Evolutionary conservation across 2,329 filamentous ascomycete species (phyloP), one percentile per base, ranked within the genome.

Genomic region (Metarhizium humberi): DNA sequence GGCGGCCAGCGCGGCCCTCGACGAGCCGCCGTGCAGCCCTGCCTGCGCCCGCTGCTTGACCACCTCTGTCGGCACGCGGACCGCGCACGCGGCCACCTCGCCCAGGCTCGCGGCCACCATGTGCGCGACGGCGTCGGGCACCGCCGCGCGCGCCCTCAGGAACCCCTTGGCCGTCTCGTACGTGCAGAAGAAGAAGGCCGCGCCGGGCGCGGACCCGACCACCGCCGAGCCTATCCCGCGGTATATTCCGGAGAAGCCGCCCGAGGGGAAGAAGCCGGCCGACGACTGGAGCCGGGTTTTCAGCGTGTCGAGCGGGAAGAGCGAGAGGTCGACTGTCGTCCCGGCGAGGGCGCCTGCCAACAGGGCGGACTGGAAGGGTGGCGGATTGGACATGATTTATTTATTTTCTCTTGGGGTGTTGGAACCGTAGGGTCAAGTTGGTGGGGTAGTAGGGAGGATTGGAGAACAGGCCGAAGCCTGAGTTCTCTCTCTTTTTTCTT

Each of bases 11-110:
- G 90, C 86, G 0, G 78, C 74, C 16, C 83, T 69, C 13, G 84
- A 88, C 6, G 82, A 85, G 2, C 85, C 86, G 5, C 88, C 84
- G 72, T 92, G 86, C 65, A 92, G 85, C 6, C 85, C 84, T 0
- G 94, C 94, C 73, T 99, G 94, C 18, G 94, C 92, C 57, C 95
- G 81, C 78, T 97, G 94, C 80, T 99, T 99, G 64, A 99, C 82
- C 4, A 99, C 94, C 69, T 99, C 94, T 0, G 92, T 97, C 8
- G 94, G 94, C 20, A 99, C 94, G 54, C 94, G 79, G 6, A 99
- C 85, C 1, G 91, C 85, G 71, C 94, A 99, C 0, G 94, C 95
- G 3, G 92, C 90, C 2, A 97, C 78, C 72, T 99, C 94, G 53
- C 94, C 95, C 49, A 92, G 67, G 48, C 84, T 88, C 1, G 92